phyloP scores from a whole-genome alignment of 2,329 filamentous ascomycete species.

The Sporothrix dimorphospora region DNA sequence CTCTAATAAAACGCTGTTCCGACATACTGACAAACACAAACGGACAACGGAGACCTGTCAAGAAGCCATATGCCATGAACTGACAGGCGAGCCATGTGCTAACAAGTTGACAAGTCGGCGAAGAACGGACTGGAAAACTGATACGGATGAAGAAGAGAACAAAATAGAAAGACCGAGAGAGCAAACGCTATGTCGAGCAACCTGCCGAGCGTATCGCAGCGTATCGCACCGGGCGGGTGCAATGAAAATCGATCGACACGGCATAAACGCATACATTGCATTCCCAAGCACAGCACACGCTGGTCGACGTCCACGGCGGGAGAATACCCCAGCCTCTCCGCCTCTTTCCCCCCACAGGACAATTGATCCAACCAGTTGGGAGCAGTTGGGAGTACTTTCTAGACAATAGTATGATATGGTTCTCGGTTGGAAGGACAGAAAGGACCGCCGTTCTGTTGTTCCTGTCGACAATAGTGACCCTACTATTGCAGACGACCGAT shows the following conservation, averaged over 20 bases:
- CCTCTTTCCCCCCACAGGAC: neutral
- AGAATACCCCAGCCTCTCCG: neutral
- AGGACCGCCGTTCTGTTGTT: neutral
- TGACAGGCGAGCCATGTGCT: conserved; percentile 7
- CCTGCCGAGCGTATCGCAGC: neutral
- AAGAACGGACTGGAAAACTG: neutral
- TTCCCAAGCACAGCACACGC: conserved; percentile 9
- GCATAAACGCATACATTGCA: conserved; percentile 16
- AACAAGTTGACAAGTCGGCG: neutral
- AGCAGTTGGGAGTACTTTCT: neutral
- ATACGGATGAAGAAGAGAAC: neutral
- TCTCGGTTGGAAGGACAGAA: neutral
- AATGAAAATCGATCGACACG: conserved; percentile 13
- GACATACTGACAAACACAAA: neutral
- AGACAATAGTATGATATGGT: neutral
- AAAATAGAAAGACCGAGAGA: neutral
- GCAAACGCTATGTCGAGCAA: neutral
- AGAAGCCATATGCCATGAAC: neutral
- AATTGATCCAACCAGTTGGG: conserved; percentile 19
- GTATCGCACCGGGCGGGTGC: conserved; percentile 6
- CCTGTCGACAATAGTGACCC: neutral
- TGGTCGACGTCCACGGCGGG: conserved; percentile 15
- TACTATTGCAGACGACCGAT: conserved; percentile 2
- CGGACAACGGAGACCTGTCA: neutral
- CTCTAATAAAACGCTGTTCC: neutral